These are phyloP conservation scores for Fragosphaeria purpurea DNA, from an alignment of 2,329 filamentous ascomycete species.

Conservation along the genomic window DNA sequence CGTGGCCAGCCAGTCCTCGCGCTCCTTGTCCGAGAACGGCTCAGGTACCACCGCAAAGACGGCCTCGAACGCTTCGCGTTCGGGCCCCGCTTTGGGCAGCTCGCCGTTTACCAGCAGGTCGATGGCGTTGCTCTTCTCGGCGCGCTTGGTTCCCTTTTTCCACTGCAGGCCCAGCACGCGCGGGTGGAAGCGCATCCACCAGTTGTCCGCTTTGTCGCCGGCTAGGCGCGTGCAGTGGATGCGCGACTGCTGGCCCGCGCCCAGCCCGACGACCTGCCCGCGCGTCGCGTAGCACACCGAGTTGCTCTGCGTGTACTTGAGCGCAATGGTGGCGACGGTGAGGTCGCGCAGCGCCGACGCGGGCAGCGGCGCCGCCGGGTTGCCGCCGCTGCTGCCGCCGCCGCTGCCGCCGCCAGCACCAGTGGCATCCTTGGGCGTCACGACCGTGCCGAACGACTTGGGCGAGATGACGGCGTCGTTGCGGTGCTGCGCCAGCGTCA, in stretches of 20 bases:
- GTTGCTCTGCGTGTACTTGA: conserved; percentile 99
- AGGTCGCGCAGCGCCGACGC: conserved; percentile 80
- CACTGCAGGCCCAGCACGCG: conserved; percentile 81
- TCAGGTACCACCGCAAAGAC: conserved; percentile 83
- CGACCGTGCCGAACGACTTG: conserved; percentile 72
- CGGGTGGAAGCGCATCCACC: conserved; percentile 98
- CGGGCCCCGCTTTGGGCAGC: conserved; percentile 70
- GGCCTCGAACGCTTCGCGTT: conserved; percentile 77
- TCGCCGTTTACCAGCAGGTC: conserved; percentile 88
- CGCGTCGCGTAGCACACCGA: conserved; percentile 95
- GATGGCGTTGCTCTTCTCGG: conserved; percentile 97
- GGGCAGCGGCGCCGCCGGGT: conserved; percentile 56
- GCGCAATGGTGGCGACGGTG: conserved; percentile 87
- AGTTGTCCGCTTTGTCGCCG: conserved; percentile 97
- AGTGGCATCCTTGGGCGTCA: conserved; percentile 65
- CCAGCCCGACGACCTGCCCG: conserved; percentile 87
- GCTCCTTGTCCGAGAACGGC: conserved; percentile 75
- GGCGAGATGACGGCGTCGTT: conserved; percentile 85
- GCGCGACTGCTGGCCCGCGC: conserved; percentile 91
- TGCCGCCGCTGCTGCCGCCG: too few species aligned
- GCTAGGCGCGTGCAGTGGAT: conserved; percentile 98
- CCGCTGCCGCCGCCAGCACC: too few species aligned
- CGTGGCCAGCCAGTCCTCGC: conserved; percentile 75
- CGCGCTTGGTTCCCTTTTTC: conserved; percentile 94
- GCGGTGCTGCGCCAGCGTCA: conserved; percentile 80